These are phyloP conservation scores for Nicotiana obtusifolia DNA, from an alignment of 257 asterid genomes.

Conservation along the genomic window DNA sequence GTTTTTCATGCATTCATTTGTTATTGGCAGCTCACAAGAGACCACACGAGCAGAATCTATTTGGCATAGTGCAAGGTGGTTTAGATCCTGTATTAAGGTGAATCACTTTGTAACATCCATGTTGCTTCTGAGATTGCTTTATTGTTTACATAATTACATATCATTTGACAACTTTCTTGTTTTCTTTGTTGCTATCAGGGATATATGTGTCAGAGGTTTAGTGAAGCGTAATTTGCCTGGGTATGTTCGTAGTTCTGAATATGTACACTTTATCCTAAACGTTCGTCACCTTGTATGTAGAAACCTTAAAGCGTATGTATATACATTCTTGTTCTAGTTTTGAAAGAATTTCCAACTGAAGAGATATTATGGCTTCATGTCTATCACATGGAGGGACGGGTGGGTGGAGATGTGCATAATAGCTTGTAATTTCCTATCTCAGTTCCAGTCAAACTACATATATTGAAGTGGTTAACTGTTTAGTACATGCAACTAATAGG, in stretches of 20 bases:
- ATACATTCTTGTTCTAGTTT: not conserved
- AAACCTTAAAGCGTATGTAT: not conserved
- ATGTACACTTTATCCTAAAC: not conserved
- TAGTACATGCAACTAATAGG: not conserved
- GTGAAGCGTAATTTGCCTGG: constrained; percentile 96
- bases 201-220: constrained; percentile 82
- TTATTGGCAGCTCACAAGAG: constrained; percentile 79
- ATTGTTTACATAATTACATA: not conserved
- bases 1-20: constrained; percentile 7
- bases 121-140: not conserved
- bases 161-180: constrained; percentile 10
- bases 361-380: not conserved
- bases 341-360: not conserved
- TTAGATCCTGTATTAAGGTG: constrained; percentile 94
- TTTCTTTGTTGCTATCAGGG: constrained; percentile 50
- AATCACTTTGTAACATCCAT: constrained; percentile 10
- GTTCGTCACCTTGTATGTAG: not conserved
- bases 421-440: not conserved
- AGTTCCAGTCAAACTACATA: not conserved
- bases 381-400: not conserved
- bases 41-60: constrained; percentile 85
- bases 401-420: not conserved
- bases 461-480: not conserved
- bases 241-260: constrained; percentile 32
- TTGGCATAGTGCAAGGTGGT: constrained; percentile 99